Evolutionary conservation across 169 alveolate genomes (phyloP), one percentile per base, ranked within the genome.

Genomic region (Plasmodium vinckei): DNA sequence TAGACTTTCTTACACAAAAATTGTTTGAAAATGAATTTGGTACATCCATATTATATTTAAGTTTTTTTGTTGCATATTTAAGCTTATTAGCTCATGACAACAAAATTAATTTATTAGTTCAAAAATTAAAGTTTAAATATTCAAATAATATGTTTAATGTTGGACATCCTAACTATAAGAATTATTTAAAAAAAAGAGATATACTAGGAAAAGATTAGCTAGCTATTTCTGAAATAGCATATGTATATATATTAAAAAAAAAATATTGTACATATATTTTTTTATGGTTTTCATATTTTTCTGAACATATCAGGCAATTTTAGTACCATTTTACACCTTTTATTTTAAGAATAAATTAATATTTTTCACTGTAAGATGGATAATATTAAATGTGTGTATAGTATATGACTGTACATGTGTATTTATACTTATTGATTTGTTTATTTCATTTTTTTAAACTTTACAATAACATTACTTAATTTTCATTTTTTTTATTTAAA

Each of bases 21-120:
- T 19, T 79, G 17, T 79, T 79, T 42, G 89, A 79, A 79, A 79
- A 79, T 33, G 89, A 79, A 53, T 79, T 65, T 68, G 89, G 89
- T 5, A 79, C 89, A 7, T 79, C 89, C 17, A 65, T 79, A 5
- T 59, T 79, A 64, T 79, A 79, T 42, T 21, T 79, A 49, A n/a
- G 79, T 4, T 79, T 79, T 57, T 63, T 79, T 57, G 79, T 79
- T 64, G 89, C 89, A n/a, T 79, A 79, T 46, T 59, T 79, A 68
- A 67, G 82, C 10, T 59, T 79, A 23, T 57, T 79, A 23, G 89
- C 57, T 65, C 89, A 79, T 68, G 89, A 79, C 15, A 79, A 79
- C 67, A 79, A 27, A 17, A 44, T 79, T 5, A 79, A 79, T 47
- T 47, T 79, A 56, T 53, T 79, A 49, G 89, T 79, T 17, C 89